Conservation (phyloP, 352 stramenopile genomes). For the Saprolegnia parasitica region DNA sequence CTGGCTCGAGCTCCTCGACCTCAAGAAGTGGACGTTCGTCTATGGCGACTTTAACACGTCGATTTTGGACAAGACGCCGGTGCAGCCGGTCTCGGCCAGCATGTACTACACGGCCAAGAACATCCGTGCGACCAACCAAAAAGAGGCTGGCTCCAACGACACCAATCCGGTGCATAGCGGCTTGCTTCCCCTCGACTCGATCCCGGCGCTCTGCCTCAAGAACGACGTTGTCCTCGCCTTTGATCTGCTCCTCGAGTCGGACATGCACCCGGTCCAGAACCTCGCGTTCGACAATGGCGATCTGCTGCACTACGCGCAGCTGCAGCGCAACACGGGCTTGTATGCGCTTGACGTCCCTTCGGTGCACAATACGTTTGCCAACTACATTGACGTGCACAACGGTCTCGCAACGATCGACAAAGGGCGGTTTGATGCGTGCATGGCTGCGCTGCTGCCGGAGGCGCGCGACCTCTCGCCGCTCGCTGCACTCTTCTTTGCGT, state of each 20-base stretch:
- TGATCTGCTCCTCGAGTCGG: slow-evolving; percentile 60
- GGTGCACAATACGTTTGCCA: slow-evolving; percentile 68
- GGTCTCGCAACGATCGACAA: slow-evolving; percentile 68
- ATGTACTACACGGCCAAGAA: slow-evolving; percentile 84
- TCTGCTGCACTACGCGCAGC: slow-evolving; percentile 73
- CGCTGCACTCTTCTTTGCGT: slow-evolving; percentile 78
- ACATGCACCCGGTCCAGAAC: slow-evolving; percentile 61
- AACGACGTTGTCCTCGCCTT: slow-evolving; percentile 83
- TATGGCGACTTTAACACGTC: slow-evolving; percentile 64
- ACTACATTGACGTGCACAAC: slow-evolving; percentile 52
- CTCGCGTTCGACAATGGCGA: slow-evolving; percentile 81
- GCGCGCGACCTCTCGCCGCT: slow-evolving; percentile 28
- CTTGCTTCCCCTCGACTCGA: slow-evolving; percentile 35
- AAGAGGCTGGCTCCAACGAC: slow-evolving; percentile 34
- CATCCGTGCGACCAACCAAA: slow-evolving; percentile 68
- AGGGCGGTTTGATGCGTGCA: slow-evolving; percentile 68
- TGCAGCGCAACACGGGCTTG: slow-evolving; percentile 70
- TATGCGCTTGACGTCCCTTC: slow-evolving; percentile 60
- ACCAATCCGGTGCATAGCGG: slow-evolving; percentile 1
- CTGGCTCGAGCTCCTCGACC: slow-evolving; percentile 80
- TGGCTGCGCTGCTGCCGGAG: slow-evolving; percentile 52
- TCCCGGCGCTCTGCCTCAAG: slow-evolving; percentile 69
- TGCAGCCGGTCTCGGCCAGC: slow-evolving; percentile 65
- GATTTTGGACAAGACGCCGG: slow-evolving; percentile 54
- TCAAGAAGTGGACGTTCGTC: slow-evolving; percentile 81